A percentile compares a stretch with the other conserved stretches of the same genome.
Evolutionary conservation across 192 early-diverging fungal genomes (phyloP).

Genomic region (Podila epicladia): DNA sequence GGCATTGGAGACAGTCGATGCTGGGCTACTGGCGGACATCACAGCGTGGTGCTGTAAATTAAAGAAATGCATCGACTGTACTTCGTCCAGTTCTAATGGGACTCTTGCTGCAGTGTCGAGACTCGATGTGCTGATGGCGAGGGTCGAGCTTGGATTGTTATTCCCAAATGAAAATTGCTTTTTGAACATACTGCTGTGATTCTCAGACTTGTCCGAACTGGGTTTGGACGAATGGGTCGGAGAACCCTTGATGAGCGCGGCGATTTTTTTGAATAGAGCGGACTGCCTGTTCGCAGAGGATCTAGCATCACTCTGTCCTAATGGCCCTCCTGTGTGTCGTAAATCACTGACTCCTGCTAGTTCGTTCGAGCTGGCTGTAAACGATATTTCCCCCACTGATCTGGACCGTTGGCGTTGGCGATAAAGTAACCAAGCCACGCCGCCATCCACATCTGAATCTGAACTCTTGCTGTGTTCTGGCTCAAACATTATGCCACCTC

Average conservation of each 20-base stretch:
- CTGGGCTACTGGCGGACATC: constrained; percentile 16
- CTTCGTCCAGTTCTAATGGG: background rate
- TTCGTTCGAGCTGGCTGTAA: background rate
- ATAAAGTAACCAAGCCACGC: constrained; percentile 27
- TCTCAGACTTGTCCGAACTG: background rate
- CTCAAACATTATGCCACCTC: constrained; percentile 7
- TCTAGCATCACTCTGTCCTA: background rate
- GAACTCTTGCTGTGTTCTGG: constrained; percentile 12
- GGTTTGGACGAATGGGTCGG: background rate
- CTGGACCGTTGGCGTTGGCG: constrained; percentile 16
- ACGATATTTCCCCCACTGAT: constrained; percentile 6
- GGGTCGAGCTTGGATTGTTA: background rate
- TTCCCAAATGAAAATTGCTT: no score
- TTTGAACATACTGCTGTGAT: no score
- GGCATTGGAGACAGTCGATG: background rate
- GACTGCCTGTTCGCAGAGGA: background rate
- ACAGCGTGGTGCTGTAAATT: background rate
- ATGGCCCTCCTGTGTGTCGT: background rate
- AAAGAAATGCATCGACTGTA: constrained; percentile 7
- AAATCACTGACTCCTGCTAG: no score
- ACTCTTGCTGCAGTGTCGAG: background rate
- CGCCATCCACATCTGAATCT: constrained; percentile 7
- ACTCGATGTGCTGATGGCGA: constrained; percentile 15
- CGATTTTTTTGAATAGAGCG: background rate
- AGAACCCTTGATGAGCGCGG: background rate